Base-by-base conservation (phyloP, 1,284 basidiomycete species). In the Apiotrichum gracile region DNA sequence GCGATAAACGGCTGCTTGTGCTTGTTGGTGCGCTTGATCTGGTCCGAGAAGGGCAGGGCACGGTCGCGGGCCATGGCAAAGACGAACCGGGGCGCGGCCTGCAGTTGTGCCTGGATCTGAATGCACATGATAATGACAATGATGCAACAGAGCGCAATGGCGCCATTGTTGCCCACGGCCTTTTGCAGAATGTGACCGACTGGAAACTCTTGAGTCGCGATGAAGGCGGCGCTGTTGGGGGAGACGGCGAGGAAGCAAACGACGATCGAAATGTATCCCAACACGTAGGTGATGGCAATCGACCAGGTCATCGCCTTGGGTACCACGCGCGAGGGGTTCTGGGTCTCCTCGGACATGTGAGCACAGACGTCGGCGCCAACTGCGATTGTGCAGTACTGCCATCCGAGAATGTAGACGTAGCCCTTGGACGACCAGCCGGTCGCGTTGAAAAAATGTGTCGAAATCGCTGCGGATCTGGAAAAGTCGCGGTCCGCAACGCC, bases 31-130 rank as follows among this genome's bases (percentile, higher is more conserved):
- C 59, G 47, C 39, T 64, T 62, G 52, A 74, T 65, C 26, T 54
- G 41, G 29, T 68, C 61, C 2, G 69, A 66, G 47, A 73, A 76
- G 0, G 74, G 74, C 51, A 74, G 61, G 19, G 72, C 72, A 37
- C 72, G 70, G 52, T 76, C 74, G 37, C 74, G 63, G 12, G 72
- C 72, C 8, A 72, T 57, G 22, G 74, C 67, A 49, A 72, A 76
- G 19, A 73, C 60, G 65, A 74, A 76, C 47, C 74, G 65, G 14
- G 71, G 70, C 13, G 69, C 68, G 5, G 72, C 68, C 61, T 74
- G 72, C 13, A 76, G 57, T 51, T 73, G 72, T 3, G 72, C 72
- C 33, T 69, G 61, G 27, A 70, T 57, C 60, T 76, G 74, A 9
- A 74, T 49, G 47, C 47, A 70, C 24, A 65, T 46, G 29, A 71